Base-by-base conservation (phyloP, 2,329 filamentous ascomycete genomes). In the Ophiostoma tasmaniense region DNA sequence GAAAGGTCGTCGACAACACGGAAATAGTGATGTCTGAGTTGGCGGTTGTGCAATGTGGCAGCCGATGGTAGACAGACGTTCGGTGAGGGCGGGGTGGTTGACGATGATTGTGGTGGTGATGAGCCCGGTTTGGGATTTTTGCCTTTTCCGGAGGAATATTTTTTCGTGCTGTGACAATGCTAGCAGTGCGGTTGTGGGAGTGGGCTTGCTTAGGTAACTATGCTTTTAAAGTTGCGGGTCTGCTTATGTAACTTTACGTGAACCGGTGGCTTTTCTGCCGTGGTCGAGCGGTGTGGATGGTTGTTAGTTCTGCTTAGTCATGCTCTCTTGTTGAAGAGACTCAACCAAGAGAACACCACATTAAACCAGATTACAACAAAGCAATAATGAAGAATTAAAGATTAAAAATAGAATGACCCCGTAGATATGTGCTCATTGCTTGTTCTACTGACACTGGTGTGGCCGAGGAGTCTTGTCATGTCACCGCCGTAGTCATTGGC, bases 121-220 rank as follows among this genome's bases (percentile, higher is more conserved):
- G 61, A 10, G 28, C 20, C 42, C 42, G 35, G 28, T 59, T 59
- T 59, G 37, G 66, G 50, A 67, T 66, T 68, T 70, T 68, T 68
- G 67, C 64, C 69, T 66, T 61, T 68, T 68, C 67, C 67, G 67
- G 69, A 68, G 64, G 52, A 70, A 68, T 70, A 67, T 62, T 70
- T 70, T 70, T 70, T 68, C 66, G 68, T 55, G 42, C 42, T 42
- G 37, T 50, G 28, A 50, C 50, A 52, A 37, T 62, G 39, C 28
- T 35, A 35, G 66, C 25, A 45, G 68, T 68, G 66, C 62, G 69
- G 62, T 70, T 70, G 69, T 70, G 37, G 33, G 33, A 33, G n/a
- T n/a, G n/a, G 33, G 33, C 8, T 35, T 35, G 33, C 33, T 35
- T n/a, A n/a, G n/a, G n/a, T n/a, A n/a, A n/a, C n/a, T n/a, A n/a